A percentile compares a stretch with the other conserved stretches of the same genome.
Evolutionary conservation across 768 basidiomycete species (phyloP).

Genomic region (Rhodocollybia butyracea): DNA sequence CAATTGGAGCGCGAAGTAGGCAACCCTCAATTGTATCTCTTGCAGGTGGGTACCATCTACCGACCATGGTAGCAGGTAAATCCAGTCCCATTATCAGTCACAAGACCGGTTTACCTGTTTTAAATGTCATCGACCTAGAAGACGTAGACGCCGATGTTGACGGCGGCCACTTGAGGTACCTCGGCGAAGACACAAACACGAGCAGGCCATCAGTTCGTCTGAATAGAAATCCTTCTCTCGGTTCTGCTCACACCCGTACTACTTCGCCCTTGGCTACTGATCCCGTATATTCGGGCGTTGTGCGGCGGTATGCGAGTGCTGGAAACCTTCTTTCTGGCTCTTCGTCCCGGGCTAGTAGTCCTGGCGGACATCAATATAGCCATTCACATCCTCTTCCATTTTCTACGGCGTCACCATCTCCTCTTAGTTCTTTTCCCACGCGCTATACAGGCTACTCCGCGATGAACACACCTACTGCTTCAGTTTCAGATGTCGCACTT

Average conservation of each 20-base stretch:
- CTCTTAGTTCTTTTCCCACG: background rate
- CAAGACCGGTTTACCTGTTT: background rate
- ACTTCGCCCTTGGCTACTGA: background rate
- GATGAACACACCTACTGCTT: background rate
- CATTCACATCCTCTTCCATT: conserved; percentile 4
- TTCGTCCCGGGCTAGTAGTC: background rate
- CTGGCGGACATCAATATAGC: conserved; percentile 6
- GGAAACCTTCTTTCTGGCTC: background rate
- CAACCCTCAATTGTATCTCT: conserved; percentile 6
- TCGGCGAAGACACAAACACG: background rate
- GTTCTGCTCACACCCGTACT: background rate
- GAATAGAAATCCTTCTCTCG: conserved; percentile 5
- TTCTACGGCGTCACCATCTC: background rate
- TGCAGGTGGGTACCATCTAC: conserved; percentile 6
- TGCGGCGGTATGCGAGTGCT: conserved; percentile 7
- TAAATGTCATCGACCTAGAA: conserved; percentile 1
- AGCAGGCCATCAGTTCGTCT: background rate
- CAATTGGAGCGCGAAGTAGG: background rate
- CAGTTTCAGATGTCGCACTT: background rate
- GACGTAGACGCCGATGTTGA: background rate
- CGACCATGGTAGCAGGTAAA: conserved; percentile 1
- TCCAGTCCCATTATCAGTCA: background rate
- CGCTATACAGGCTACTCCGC: no score
- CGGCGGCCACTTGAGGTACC: background rate
- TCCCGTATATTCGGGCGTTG: background rate